Base-by-base conservation (phyloP, 495 filamentous ascomycete genomes). In the Xylaria nigripes region DNA sequence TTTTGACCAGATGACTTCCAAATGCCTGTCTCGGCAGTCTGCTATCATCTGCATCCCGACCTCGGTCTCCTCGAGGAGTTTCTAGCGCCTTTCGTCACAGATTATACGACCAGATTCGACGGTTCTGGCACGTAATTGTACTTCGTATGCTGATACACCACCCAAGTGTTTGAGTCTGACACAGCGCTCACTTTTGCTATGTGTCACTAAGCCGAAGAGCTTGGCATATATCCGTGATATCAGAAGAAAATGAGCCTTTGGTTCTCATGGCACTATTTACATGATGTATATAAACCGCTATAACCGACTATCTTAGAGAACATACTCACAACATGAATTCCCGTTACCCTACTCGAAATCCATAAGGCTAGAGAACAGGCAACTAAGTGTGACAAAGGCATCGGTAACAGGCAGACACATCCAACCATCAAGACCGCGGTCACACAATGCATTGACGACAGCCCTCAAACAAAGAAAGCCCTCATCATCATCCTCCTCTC, bases 161-260 rank as follows among this genome's bases (percentile, higher is more conserved):
- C n/a, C n/a, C n/a, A n/a, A n/a, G n/a, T n/a, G n/a, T n/a, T n/a
- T n/a, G n/a, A n/a, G n/a, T n/a, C n/a, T n/a, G n/a, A n/a, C n/a
- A 54, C 51, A 13, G 51, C 43, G 12, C 43, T 54, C 6, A 54
- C 43, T 32, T 54, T 48, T n/a, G 51, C 51, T 12, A 36, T 36
- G 32, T 36, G 32, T 15, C 15, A 12, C 10, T 36, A 13, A 5
- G 13, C 32, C 32, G 10, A 5, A 12, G 6, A 36, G 10, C 2
- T 36, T 36, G 8, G 15, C 27, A 30, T 10, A 5, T 30, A 30
- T 30, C 27, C 27, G 4, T 30, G 27, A 30, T 30, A 30, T 30
- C 10, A 4, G 10, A 30, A 30, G 27, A 30, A 5, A 30, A 29
- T 54, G 51, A 10, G 51, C 51, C n/a, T 54, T 54, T 15, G 27